Conservation (phyloP, 768 basidiomycete species). For the Collybia mongolica region DNA sequence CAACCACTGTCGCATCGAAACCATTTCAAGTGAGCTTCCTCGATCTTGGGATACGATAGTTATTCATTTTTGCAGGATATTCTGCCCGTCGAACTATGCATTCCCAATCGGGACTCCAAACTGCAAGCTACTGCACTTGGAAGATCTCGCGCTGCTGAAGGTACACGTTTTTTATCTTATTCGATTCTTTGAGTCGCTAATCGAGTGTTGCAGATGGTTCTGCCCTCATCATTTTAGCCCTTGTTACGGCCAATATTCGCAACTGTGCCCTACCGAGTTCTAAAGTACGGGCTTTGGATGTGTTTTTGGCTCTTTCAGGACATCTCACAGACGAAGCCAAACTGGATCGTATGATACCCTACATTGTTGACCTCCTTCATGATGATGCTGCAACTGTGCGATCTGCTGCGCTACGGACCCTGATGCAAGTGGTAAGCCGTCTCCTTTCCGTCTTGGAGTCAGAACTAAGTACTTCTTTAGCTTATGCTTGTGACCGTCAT, state of each 20-base stretch:
- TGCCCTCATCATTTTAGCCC: slow-evolving; percentile 82
- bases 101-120: slow-evolving; percentile 70
- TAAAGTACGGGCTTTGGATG: slow-evolving; percentile 80
- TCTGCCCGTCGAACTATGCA: slow-evolving; percentile 72
- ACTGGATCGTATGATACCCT: slow-evolving; percentile 90
- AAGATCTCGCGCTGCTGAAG: slow-evolving; percentile 56
- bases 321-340: slow-evolving; percentile 94
- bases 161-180: slow-evolving; percentile 25
- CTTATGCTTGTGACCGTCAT: slow-evolving; percentile 24
- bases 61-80: slow-evolving; percentile 49
- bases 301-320: slow-evolving; percentile 77
- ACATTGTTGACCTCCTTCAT: slow-evolving; percentile 82
- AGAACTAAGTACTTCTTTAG: slow-evolving; percentile 3
- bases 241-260: slow-evolving; percentile 86
- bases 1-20: slow-evolving; percentile 33
- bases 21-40: slow-evolving; percentile 56
- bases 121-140: slow-evolving; percentile 25
- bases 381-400: slow-evolving; percentile 86
- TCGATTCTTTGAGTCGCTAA: background rate
- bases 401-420: slow-evolving; percentile 70
- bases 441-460: background rate
- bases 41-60: background rate
- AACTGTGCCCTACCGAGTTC: slow-evolving; percentile 86
- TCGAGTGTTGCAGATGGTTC: slow-evolving; percentile 64
- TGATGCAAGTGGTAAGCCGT: slow-evolving; percentile 77